Evolutionary conservation across 345 rosid species (phyloP).

Genomic region (Boechera divaricarpa): DNA sequence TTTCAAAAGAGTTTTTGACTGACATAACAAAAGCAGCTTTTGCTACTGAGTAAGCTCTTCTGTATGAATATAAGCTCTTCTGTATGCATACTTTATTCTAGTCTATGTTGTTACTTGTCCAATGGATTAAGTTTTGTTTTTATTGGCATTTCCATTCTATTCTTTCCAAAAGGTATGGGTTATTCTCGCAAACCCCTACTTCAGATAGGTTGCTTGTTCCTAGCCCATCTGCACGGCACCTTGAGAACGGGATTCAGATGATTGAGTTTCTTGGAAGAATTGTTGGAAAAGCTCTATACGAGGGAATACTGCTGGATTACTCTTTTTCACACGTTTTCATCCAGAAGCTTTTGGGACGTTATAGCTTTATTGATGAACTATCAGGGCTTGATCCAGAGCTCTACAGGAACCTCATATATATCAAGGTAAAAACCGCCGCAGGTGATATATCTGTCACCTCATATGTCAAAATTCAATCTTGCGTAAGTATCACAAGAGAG

Average conservation of each 20-base stretch:
- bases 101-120: constrained; percentile 21
- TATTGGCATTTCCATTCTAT: constrained; percentile 23
- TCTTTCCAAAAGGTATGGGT: constrained; percentile 66
- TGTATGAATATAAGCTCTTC: constrained; percentile 52
- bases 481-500: constrained; percentile 22
- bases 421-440: constrained; percentile 75
- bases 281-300: constrained; percentile 97
- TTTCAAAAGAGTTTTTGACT: constrained; percentile 94
- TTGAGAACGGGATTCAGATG: constrained; percentile 88
- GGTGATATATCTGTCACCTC: constrained; percentile 25
- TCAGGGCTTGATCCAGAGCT: constrained; percentile 96
- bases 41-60: constrained; percentile 82
- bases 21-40: constrained; percentile 94
- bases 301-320: constrained; percentile 93
- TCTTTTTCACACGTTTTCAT: constrained; percentile 92
- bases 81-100: constrained; percentile 22
- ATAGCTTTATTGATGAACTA: constrained; percentile 96
- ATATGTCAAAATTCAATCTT: constrained; percentile 22
- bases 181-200: constrained; percentile 84
- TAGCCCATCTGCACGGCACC: constrained; percentile 79
- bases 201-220: constrained; percentile 90
- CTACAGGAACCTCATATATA: constrained; percentile 87
- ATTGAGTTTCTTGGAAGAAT: constrained; percentile 97
- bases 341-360: constrained; percentile 91
- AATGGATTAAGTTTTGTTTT: constrained; percentile 17